Base-by-base conservation (phyloP, 495 filamentous ascomycete species). In the Amphirosellinia nigrospora region DNA sequence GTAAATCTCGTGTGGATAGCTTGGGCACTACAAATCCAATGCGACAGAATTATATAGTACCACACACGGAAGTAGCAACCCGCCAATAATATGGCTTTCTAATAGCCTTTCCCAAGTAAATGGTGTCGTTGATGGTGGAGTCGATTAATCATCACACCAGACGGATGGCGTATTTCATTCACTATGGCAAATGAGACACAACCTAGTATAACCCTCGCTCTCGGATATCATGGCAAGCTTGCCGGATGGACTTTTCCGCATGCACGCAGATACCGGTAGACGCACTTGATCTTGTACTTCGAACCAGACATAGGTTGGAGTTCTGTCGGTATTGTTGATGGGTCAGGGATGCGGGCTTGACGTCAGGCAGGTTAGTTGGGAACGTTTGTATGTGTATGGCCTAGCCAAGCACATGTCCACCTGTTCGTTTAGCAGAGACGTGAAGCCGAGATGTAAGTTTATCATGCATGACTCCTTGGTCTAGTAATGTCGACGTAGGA, bases 101-200 rank as follows among this genome's bases (percentile, higher is more conserved):
- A 7, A 46, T 46, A 46, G 19, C 5, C 19, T 46, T 46, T 46
- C 8, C 43, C 3, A 46, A 46, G 9, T 16, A 46, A 0, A 46
- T 46, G 43, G 55, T 58, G 32, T 58, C 30, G 55, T 58, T n/a
- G 30, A 11, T 34, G 32, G 55, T 58, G 55, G 55, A 58, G 55
- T 21, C 55, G 4, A 56, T 56, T 56, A 56, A 58, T 58, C 53
- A 56, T 55, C 53, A 56, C 13, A 21, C 16, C 28, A 56, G 26
- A 55, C 23, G 5, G 52, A 19, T 55, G 16, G 52, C 52, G 11
- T 30, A 28, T 55, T 32, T 28, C 26, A 55, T 55, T 32, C 52
- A 2, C 26, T 55, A 55, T 32, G 26, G 52, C 32, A 28, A 34
- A 56, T 32, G 15, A 6, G 28, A 56, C n/a, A 6, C 28, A 32